phyloP scores from a whole-genome alignment of 106 monocot species.

The Apostasia shenzhenica region DNA sequence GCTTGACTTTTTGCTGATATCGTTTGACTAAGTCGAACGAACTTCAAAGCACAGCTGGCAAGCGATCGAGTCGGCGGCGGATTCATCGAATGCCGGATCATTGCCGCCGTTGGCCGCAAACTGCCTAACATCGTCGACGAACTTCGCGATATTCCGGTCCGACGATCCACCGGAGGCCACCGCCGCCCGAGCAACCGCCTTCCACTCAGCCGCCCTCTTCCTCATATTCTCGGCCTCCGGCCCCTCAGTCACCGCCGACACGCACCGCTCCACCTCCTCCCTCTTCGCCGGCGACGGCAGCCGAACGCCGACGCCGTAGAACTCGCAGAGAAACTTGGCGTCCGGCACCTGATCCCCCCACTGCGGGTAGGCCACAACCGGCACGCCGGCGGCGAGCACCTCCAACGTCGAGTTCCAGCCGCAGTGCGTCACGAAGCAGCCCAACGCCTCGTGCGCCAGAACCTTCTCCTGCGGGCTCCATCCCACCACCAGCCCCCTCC shows the following conservation, averaged over 20 bases:
- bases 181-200: constrained; percentile 15
- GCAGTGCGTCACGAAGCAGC: constrained; percentile 63
- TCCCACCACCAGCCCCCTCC: constrained; percentile 24
- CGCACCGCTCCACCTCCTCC: constrained; percentile 27
- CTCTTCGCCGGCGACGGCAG: constrained; percentile 16
- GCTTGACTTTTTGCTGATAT: too few species aligned
- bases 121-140: constrained; percentile 17
- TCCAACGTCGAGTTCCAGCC: constrained; percentile 82
- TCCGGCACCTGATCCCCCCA: constrained; percentile 58
- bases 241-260: constrained; percentile 36
- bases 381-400: constrained; percentile 43
- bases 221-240: constrained; percentile 9
- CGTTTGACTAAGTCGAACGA: too few species aligned
- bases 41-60: too few species aligned
- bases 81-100: neutral
- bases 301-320: constrained; percentile 37
- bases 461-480: constrained; percentile 70
- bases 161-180: constrained; percentile 32
- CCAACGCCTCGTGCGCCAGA: constrained; percentile 28
- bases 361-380: constrained; percentile 53
- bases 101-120: neutral
- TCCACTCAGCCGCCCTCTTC: constrained; percentile 21
- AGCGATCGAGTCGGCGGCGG: too few species aligned
- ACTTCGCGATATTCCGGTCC: constrained; percentile 19
- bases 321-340: constrained; percentile 58